Evolutionary conservation across 2,329 filamentous ascomycete genomes (phyloP).

Genomic region (Epichloe elymi): DNA sequence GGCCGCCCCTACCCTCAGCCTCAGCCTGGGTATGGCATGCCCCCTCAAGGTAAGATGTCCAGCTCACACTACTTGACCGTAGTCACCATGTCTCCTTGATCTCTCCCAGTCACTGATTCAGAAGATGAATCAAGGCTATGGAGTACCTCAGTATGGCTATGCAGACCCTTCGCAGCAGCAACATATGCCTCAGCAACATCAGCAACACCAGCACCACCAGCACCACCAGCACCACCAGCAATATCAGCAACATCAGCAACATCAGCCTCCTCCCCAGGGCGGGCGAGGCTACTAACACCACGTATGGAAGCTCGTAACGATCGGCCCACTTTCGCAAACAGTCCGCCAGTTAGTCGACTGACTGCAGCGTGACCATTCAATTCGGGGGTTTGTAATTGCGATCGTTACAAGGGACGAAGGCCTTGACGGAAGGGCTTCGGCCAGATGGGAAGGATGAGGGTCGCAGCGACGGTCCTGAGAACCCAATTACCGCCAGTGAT

Average conservation of each 20-base stretch:
- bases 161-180: constrained; percentile 12
- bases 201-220: no score
- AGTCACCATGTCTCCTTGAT: background rate
- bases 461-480: background rate
- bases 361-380: background rate
- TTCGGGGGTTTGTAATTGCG: background rate
- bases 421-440: background rate
- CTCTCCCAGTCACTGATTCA: constrained; percentile 5
- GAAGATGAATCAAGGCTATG: constrained; percentile 19
- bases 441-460: background rate
- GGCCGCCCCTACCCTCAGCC: constrained; percentile 24
- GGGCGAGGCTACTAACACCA: constrained; percentile 11
- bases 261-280: constrained; percentile 10
- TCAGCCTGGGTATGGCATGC: constrained; percentile 22
- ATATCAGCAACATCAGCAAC: background rate
- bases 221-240: constrained; percentile 6
- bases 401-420: background rate
- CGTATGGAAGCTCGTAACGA: background rate
- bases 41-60: constrained; percentile 26
- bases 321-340: background rate
- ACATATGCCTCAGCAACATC: constrained; percentile 6
- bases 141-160: constrained; percentile 31
- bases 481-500: background rate
- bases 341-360: background rate
- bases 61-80: background rate